A percentile compares a stretch with the other conserved stretches of the same genome.
Conservation (phyloP, 139 green algal species). For the Yamagishiella unicocca region DNA sequence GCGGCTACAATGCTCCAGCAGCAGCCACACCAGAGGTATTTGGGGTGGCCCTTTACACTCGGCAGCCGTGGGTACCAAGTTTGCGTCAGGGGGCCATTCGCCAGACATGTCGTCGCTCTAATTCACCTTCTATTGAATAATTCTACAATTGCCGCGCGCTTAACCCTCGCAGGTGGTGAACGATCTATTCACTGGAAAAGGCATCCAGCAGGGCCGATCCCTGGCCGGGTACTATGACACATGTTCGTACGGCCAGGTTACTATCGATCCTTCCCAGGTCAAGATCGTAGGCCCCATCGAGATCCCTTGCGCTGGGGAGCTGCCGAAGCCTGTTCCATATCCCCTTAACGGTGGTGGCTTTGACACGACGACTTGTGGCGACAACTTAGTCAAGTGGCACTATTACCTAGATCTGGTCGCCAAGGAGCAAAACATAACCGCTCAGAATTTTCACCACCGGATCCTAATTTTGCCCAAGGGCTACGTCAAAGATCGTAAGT, state of each 20-base stretch:
- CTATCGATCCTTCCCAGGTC: background rate
- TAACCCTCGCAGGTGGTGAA: too few relatives aligned
- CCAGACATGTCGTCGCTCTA: too few relatives aligned
- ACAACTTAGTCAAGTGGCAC: background rate
- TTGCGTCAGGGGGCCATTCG: too few relatives aligned
- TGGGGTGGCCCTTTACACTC: background rate
- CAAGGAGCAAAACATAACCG: background rate
- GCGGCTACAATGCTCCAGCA: background rate
- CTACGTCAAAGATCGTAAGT: too few relatives aligned
- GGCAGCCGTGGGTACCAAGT: too few relatives aligned
- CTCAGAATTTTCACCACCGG: background rate
- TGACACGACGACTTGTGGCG: too few relatives aligned
- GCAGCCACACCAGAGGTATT: background rate
- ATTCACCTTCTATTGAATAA: too few relatives aligned
- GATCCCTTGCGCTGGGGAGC: background rate
- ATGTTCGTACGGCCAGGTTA: background rate
- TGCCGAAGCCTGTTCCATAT: too few relatives aligned
- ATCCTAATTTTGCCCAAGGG: background rate
- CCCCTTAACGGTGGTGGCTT: too few relatives aligned
- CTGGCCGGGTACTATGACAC: slow-evolving; percentile 3
- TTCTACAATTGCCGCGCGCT: too few relatives aligned
- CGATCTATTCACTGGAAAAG: background rate
- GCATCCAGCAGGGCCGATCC: background rate
- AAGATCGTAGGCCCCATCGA: background rate
- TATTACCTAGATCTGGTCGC: too few relatives aligned